Evolutionary conservation across 768 basidiomycete species (phyloP).

Genomic region (Paxillus involutus): DNA sequence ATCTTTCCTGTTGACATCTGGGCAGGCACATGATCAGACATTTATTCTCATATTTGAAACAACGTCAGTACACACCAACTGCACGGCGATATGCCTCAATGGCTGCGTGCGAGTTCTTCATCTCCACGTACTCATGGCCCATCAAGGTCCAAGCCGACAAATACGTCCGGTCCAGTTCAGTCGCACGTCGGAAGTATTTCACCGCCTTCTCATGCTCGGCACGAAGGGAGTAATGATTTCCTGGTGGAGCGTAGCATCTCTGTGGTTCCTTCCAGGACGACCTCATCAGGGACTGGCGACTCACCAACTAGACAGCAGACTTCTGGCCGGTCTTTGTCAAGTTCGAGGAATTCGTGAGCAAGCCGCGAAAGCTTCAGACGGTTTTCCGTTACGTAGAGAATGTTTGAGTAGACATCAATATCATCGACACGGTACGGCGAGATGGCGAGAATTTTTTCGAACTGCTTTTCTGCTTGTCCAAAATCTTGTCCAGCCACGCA

Average conservation of each 20-base stretch:
- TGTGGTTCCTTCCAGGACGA: not conserved
- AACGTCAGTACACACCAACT: constrained; percentile 63
- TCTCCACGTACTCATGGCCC: constrained; percentile 98
- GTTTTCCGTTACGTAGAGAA: constrained; percentile 93
- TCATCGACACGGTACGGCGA: constrained; percentile 94
- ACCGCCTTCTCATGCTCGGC: constrained; percentile 95
- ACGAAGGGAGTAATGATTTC: constrained; percentile 95
- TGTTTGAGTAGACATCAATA: constrained; percentile 95
- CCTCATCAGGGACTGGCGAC: constrained; percentile 20
- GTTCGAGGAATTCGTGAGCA: constrained; percentile 85
- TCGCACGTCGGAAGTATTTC: constrained; percentile 90
- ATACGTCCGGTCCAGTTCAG: constrained; percentile 93
- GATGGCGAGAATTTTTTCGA: constrained; percentile 73
- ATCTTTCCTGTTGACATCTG: constrained; percentile 95
- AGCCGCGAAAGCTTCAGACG: constrained; percentile 84
- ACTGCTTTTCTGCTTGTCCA: constrained; percentile 79
- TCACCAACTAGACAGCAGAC: constrained; percentile 93
- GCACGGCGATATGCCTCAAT: constrained; percentile 97
- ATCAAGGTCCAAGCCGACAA: constrained; percentile 98
- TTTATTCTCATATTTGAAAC: not conserved
- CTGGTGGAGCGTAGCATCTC: constrained; percentile 39
- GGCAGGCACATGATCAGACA: not conserved
- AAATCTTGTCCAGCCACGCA: constrained; percentile 59
- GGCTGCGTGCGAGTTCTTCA: constrained; percentile 99
- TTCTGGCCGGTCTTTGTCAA: constrained; percentile 94